These are phyloP conservation scores for Chlamydomonas asymmetrica DNA, from an alignment of 139 green algal genomes.

Conservation along the genomic window DNA sequence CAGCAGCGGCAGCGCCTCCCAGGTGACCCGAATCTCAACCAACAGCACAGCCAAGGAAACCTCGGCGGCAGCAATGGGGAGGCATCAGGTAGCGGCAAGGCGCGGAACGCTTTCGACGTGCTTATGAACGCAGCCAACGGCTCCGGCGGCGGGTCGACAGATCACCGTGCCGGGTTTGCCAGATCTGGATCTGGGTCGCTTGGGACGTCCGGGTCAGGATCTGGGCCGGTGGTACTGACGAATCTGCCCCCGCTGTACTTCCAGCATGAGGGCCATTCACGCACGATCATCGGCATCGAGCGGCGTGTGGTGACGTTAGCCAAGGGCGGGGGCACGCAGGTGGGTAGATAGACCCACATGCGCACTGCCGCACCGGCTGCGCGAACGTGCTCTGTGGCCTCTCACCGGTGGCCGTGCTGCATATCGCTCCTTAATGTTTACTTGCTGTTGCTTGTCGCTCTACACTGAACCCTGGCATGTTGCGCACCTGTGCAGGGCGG, in stretches of 20 bases:
- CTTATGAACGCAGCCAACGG: too few species aligned
- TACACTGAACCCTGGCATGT: too few species aligned
- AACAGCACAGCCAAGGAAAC: neutral
- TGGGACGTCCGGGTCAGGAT: too few species aligned
- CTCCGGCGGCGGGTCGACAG: too few species aligned
- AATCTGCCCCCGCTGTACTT: constrained; percentile 67
- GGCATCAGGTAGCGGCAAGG: neutral
- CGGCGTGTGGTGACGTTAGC: neutral
- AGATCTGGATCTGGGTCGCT: neutral
- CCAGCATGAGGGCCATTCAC: constrained; percentile 71
- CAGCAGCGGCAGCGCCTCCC: neutral
- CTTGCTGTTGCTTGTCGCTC: neutral
- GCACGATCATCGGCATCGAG: constrained; percentile 76
- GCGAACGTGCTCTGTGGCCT: neutral
- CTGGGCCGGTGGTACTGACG: constrained; percentile 28
- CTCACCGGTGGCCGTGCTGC: neutral
- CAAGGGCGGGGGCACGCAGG: neutral
- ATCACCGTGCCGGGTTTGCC: neutral
- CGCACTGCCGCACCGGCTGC: neutral
- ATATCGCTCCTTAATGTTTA: too few species aligned
- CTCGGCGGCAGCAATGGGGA: neutral
- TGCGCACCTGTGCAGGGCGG: too few species aligned
- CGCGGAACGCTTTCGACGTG: too few species aligned
- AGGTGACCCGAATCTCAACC: neutral
- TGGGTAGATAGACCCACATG: neutral